Percentiles rank a stretch among this genome's conserved stretches.
These are phyloP conservation scores for Neocucurbitaria cava DNA, from an alignment of 2,329 filamentous ascomycete genomes.

Conservation along the genomic window DNA sequence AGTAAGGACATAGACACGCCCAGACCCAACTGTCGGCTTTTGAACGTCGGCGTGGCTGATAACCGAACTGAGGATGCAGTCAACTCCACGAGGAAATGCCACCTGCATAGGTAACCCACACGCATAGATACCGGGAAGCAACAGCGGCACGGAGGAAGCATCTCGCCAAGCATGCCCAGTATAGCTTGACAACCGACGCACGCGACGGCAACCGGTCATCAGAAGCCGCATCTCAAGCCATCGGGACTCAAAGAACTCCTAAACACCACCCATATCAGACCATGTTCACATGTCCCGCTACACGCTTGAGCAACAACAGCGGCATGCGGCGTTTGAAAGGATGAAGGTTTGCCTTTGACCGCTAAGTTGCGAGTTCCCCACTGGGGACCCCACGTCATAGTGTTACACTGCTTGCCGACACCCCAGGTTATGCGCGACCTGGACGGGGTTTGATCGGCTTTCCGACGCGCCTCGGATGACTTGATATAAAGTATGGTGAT, in stretches of 20 bases:
- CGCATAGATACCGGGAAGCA: background rate
- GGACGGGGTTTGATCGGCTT: constrained; percentile 2
- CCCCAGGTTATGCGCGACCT: background rate
- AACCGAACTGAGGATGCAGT: background rate
- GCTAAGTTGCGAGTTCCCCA: constrained; percentile 22
- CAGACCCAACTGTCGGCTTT: constrained; percentile 9
- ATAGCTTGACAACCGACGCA: background rate
- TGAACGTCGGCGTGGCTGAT: background rate
- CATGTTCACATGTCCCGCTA: background rate
- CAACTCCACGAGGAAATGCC: background rate
- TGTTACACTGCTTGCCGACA: constrained; percentile 11
- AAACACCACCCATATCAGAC: background rate
- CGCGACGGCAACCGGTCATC: background rate
- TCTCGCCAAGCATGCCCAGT: background rate
- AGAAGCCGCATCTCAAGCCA: background rate
- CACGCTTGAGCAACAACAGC: background rate
- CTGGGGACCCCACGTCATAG: constrained; percentile 22
- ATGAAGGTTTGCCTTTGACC: constrained; percentile 24
- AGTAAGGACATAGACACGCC: background rate
- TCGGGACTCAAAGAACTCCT: background rate
- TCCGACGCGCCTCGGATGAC: background rate
- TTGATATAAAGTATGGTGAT: constrained; percentile 1
- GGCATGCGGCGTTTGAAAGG: constrained; percentile 27
- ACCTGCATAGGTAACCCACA: background rate
- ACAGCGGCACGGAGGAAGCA: background rate